These are phyloP conservation scores for Dunaliella sp. DNA, from an alignment of 139 green algal genomes.

Conservation along the genomic window DNA sequence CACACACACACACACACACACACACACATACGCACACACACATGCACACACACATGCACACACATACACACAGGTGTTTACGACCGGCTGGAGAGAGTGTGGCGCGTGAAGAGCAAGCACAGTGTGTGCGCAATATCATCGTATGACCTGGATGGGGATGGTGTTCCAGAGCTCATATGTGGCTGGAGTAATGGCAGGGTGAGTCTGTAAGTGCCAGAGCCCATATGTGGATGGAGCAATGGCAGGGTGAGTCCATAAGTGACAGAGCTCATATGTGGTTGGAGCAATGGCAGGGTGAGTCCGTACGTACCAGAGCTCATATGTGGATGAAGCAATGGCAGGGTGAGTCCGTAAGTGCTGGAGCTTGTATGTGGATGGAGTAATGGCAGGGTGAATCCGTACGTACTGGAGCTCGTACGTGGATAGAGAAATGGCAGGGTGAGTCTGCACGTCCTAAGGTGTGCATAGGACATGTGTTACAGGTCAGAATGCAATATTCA, in stretches of 20 bases:
- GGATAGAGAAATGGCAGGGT: conserved; percentile 33
- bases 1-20: too few relatives aligned
- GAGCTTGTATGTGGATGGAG: neutral
- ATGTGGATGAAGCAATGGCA: conserved; percentile 75
- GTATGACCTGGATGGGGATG: conserved; percentile 71
- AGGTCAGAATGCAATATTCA: too few relatives aligned
- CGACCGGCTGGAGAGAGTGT: conserved; percentile 54
- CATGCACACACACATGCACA: too few relatives aligned
- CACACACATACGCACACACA: too few relatives aligned
- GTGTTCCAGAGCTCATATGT: conserved; percentile 63
- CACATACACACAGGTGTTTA: conserved; percentile 58
- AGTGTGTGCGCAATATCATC: conserved; percentile 44
- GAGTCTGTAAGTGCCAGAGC: conserved; percentile 2
- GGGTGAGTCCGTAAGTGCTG: conserved; percentile 31
- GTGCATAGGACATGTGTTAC: too few relatives aligned
- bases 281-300: conserved; percentile 19
- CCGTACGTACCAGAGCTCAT: conserved; percentile 56
- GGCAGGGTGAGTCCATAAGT: neutral
- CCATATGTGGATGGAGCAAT: neutral
- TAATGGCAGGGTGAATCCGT: neutral
- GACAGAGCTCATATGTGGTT: neutral
- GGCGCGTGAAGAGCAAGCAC: conserved; percentile 80
- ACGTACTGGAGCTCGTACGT: neutral
- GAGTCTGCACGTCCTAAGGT: neutral
- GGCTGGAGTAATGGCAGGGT: conserved; percentile 81